Percentiles rank a stretch among this genome's conserved stretches.
phyloP scores from a whole-genome alignment of 2,329 filamentous ascomycete species.

The Chrysoporthe deuterocubensis region DNA sequence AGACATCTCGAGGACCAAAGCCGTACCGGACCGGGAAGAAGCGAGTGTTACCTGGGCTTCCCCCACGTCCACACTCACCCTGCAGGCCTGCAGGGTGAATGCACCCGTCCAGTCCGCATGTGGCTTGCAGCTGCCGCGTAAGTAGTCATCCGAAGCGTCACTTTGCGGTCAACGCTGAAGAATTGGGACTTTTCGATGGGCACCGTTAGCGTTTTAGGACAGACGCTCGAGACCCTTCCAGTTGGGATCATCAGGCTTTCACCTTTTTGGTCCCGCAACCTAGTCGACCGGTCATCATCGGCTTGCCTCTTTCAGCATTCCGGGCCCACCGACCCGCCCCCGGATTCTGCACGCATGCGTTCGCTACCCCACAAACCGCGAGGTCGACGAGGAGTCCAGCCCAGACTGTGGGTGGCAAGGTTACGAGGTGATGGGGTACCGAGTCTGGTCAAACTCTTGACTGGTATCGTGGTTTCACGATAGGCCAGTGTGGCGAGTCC shows the following conservation, averaged over 20 bases:
- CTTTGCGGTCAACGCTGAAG: too few species aligned
- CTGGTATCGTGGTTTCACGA: not conserved
- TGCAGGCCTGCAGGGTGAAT: conserved; percentile 8
- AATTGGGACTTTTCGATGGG: too few species aligned
- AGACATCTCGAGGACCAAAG: not conserved
- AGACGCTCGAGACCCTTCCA: not conserved
- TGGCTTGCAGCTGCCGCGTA: not conserved
- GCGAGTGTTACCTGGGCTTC: not conserved
- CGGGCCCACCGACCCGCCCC: conserved; percentile 18
- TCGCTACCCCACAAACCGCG: conserved; percentile 20
- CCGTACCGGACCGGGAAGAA: not conserved
- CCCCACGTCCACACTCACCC: not conserved
- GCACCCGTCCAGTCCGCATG: not conserved
- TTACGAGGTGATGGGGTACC: not conserved
- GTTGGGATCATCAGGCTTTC: not conserved
- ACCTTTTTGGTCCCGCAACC: not conserved
- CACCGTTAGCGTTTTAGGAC: not conserved
- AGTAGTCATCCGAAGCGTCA: not conserved
- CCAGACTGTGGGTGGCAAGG: not conserved
- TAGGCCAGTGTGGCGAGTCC: not conserved
- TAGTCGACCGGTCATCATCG: not conserved
- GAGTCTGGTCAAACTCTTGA: not conserved
- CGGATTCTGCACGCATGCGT: conserved; percentile 11
- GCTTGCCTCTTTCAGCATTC: conserved; percentile 25
- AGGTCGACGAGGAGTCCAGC: conserved; percentile 11